Base-by-base conservation (phyloP, 2,329 filamentous ascomycete species). In the Colletotrichum australisinense region DNA sequence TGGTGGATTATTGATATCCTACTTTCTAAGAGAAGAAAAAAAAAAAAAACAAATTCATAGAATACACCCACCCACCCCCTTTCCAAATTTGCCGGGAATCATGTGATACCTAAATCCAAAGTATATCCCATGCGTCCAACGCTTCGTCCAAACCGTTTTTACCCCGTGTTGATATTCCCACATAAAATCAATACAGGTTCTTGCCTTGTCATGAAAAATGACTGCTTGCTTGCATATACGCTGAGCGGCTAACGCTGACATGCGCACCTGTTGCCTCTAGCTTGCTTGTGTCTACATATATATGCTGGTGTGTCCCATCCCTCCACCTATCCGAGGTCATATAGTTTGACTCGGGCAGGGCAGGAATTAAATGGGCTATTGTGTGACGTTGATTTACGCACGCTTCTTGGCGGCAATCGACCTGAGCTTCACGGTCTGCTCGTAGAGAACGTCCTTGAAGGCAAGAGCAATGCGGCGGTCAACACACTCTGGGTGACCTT, bases 401-500 rank as follows among this genome's bases (percentile, higher is more conserved):
- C 80, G 78, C 80, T 83, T 87, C 78, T 83, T 84, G 65, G 83
- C 80, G 56, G 84, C 80, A 26, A 80, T 78, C 69, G 84, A 81
- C 66, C 94, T 88, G 38, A 95, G 89, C 78, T 87, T 90, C 63
- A 96, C 85, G 0, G 92, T 95, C 83, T 93, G 91, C 79, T 95
- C 94, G 81, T 98, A 99, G 6, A 99, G 89, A 7, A 95, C 94
- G 81, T 99, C 97, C 88, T 99, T 99, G 87, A 99, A 98, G 2
- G 95, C 97, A 81, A 99, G 72, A 99, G 87, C 84, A 98, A 95
- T 3, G 97, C 97, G 6, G 97, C 97, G 5, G 97, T 99, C 75
- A 99, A 89, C 58, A 98, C 97, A 81, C 95, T 98, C 86, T 99
- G 97, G 24, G 95, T 95, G 77, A 99, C 93, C 89, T 99, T 99